Base-by-base conservation (phyloP, 352 stramenopile genomes). In the Thraustochytrium striatum region DNA sequence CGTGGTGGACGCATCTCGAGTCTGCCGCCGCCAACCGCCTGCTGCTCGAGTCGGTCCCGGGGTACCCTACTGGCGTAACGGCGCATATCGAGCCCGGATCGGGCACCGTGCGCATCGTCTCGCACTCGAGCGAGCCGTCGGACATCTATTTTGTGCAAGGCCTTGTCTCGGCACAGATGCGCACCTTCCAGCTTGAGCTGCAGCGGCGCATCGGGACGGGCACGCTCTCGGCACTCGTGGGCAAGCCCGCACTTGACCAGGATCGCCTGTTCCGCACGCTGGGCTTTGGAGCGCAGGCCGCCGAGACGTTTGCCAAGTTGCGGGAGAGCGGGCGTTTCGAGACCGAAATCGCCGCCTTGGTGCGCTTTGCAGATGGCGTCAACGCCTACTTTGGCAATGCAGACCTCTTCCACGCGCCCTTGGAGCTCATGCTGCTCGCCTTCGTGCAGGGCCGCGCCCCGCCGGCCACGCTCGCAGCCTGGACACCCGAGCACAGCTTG, bases 151-250 rank as follows among this genome's bases (percentile, higher is more conserved):
- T 79, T 33, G 57, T 57, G 7, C 78, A 82, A 21, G 78, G 78
- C 38, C 7, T 82, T 3, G 39, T 68, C 35, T 43, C 43, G 44
- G 73, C 70, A 3, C 55, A 78, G 21, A 73, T 72, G 13, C 78
- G 78, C 32, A 43, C 69, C n/a, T 83, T 57, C n/a, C 78, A 83
- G 36, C 21, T 83, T 44, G 72, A 83, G 0, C 83, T 83, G 28
- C 78, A 83, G 72, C 39, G 78, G 19, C 53, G 78, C n/a, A 8
- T 83, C 3, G 55, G 72, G 11, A 2, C 2, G 2, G 78, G 78
- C 35, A 3, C 5, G 5, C 50, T 83, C 19, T 28, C 69, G 8
- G 78, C 82, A 38, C 21, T 82, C 32, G 78, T 57, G 33, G 78
- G 78, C 38, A 53, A 72, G 7, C 25, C 32, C 9, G 78, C 57